These are phyloP conservation scores for Penicillium sp. DNA, from an alignment of 2,329 filamentous ascomycete species.

Conservation along the genomic window DNA sequence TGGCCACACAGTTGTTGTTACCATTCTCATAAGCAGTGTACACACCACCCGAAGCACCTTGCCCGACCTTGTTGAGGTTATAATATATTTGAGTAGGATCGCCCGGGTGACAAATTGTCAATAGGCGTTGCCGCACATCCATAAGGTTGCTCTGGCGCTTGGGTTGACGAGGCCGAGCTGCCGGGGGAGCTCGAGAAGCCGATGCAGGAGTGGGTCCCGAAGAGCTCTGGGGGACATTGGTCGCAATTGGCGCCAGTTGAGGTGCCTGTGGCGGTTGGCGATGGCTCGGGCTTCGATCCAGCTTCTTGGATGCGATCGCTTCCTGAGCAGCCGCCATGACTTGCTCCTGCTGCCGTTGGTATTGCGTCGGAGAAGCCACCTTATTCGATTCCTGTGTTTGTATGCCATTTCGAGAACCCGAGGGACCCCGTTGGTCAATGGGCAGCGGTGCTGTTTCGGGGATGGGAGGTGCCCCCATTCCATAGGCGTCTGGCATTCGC, in stretches of 20 bases:
- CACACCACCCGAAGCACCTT: conserved; percentile 94
- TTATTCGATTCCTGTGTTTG: conserved; percentile 44
- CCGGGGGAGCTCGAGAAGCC: conserved; percentile 50
- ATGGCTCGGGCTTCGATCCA: conserved; percentile 74
- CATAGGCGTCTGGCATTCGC: conserved; percentile 57
- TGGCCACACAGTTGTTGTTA: conserved; percentile 85
- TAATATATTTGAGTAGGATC: conserved; percentile 88
- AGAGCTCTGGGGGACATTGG: conserved; percentile 41
- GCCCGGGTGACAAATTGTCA: conserved; percentile 84
- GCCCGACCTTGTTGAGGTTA: conserved; percentile 89
- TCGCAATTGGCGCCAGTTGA: conserved; percentile 33
- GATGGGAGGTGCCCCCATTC: conserved; percentile 51
- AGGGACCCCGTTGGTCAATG: conserved; percentile 65
- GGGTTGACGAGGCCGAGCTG: conserved; percentile 71
- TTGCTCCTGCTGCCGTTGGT: conserved; percentile 75
- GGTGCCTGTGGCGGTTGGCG: conserved; percentile 55
- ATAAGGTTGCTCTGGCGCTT: conserved; percentile 74
- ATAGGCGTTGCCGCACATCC: conserved; percentile 79
- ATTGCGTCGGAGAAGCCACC: conserved; percentile 44
- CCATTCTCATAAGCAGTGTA: conserved; percentile 85
- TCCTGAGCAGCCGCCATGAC: conserved; percentile 78
- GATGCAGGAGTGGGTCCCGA: conserved; percentile 29
- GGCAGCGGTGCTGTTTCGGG: conserved; percentile 59
- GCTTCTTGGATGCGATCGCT: conserved; percentile 65
- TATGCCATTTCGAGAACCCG: conserved; percentile 64